Conservation (phyloP, 495 filamentous ascomycete species). For the Penicillium silybi region DNA sequence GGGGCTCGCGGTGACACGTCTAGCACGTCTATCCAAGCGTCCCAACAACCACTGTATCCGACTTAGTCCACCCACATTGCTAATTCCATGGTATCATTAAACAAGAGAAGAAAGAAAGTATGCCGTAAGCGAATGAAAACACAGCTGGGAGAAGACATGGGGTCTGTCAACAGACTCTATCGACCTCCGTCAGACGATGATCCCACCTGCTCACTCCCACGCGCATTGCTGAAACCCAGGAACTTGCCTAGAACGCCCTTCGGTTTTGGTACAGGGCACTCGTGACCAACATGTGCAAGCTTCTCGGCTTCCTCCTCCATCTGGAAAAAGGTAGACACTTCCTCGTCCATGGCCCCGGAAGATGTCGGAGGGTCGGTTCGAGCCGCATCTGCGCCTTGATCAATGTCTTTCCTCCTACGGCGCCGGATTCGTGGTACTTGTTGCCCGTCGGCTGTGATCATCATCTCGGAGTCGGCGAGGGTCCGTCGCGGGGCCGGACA, state of each 20-base stretch:
- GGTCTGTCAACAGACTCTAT: conserved; percentile 1
- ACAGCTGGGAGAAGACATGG: not conserved
- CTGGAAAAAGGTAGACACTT: conserved; percentile 43
- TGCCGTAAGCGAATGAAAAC: conserved; percentile 4
- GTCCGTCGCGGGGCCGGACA: conserved; percentile 80
- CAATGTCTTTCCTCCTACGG: conserved; percentile 31
- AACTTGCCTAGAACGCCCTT: conserved; percentile 68
- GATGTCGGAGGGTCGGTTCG: conserved; percentile 14
- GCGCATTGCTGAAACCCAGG: conserved; percentile 55
- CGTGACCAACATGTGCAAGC: conserved; percentile 26
- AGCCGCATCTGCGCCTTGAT: conserved; percentile 20
- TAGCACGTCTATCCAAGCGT: conserved; percentile 5
- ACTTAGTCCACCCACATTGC: conserved; percentile 8
- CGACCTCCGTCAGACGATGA: conserved; percentile 10
- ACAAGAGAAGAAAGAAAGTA: conserved; percentile 14
- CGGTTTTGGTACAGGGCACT: conserved; percentile 86
- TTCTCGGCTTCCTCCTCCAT: conserved; percentile 44
- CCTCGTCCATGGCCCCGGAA: conserved; percentile 31
- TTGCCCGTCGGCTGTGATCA: conserved; percentile 46
- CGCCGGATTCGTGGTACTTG: conserved; percentile 34
- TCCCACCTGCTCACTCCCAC: conserved; percentile 6
- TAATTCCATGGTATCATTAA: conserved; percentile 31
- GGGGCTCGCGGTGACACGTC: conserved; percentile 9
- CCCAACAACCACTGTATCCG: conserved; percentile 3
- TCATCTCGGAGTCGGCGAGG: conserved; percentile 64